phyloP scores from a whole-genome alignment of 2,329 filamentous ascomycete species.

The Ophiostoma perfectum region DNA sequence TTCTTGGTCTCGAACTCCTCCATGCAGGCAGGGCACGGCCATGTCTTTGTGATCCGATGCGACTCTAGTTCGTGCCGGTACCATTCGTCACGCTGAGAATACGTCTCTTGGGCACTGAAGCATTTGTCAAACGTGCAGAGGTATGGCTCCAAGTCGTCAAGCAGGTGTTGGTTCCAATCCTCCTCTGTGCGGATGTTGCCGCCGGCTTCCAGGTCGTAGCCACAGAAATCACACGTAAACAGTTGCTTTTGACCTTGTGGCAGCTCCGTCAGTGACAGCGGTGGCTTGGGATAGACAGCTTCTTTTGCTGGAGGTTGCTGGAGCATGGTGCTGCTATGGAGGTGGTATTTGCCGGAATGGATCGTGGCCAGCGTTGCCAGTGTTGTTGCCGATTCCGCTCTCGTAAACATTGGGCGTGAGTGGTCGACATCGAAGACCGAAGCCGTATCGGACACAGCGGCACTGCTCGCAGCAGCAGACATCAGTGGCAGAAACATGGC shows the following conservation, averaged over 20 bases:
- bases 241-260: constrained; percentile 16
- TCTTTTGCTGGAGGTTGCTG: constrained; percentile 9
- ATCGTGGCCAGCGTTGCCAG: neutral
- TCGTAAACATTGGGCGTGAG: neutral
- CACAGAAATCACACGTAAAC: constrained; percentile 26
- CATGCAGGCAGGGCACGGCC: constrained; percentile 24
- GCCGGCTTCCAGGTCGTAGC: constrained; percentile 24
- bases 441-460: constrained; percentile 17
- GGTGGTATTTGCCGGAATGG: constrained; percentile 22
- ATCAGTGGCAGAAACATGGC: neutral
- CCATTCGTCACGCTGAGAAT: constrained; percentile 24
- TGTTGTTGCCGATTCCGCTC: neutral
- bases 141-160: constrained; percentile 25
- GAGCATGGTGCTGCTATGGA: neutral
- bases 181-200: constrained; percentile 21
- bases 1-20: constrained; percentile 23
- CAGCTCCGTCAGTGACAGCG: constrained; percentile 17
- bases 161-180: constrained; percentile 24
- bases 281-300: constrained; percentile 20
- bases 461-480: constrained; percentile 16
- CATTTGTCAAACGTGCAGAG: constrained; percentile 26
- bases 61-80: constrained; percentile 25
- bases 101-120: constrained; percentile 24
- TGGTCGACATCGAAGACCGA: neutral
- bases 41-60: constrained; percentile 22